These are phyloP conservation scores for Pulveroboletus ravenelii DNA, from an alignment of 768 basidiomycete species.

Conservation along the genomic window DNA sequence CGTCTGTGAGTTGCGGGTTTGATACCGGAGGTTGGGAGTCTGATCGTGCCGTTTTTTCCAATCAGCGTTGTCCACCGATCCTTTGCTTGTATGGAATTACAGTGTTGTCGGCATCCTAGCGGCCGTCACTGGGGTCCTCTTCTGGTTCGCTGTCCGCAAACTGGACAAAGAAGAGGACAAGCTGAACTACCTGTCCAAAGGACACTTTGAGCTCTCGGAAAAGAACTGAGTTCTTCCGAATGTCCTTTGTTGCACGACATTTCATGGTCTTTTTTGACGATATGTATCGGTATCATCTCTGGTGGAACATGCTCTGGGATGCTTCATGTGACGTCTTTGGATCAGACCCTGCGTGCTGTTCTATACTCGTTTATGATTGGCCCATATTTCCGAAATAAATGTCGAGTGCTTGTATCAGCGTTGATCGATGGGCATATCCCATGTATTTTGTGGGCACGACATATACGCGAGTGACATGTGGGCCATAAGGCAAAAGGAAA, in stretches of 20 bases:
- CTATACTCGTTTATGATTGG: background rate
- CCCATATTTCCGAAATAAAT: background rate
- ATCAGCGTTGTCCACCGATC: slow-evolving; percentile 61
- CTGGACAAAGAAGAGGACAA: slow-evolving; percentile 61
- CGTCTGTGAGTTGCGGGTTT: slow-evolving; percentile 43
- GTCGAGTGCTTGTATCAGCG: background rate
- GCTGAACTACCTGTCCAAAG: slow-evolving; percentile 50
- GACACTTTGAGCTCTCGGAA: slow-evolving; percentile 27
- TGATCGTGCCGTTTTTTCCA: background rate
- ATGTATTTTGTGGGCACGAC: slow-evolving; percentile 17
- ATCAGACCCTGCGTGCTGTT: background rate
- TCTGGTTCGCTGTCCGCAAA: slow-evolving; percentile 49
- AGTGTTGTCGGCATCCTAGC: slow-evolving; percentile 53
- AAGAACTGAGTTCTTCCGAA: background rate
- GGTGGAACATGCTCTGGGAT: background rate
- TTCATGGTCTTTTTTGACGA: background rate
- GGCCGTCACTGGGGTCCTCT: slow-evolving; percentile 45
- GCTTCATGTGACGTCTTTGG: background rate
- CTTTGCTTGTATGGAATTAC: slow-evolving; percentile 75
- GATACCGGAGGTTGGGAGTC: background rate
- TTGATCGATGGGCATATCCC: background rate
- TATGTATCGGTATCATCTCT: background rate
- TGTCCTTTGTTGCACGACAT: background rate
- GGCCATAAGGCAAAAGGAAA: slow-evolving; percentile 4
- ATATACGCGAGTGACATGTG: background rate